Percentiles rank a stretch among this genome's conserved stretches.
Evolutionary conservation across 129 eudicot species (phyloP).

Genomic region (Logfia minima): DNA sequence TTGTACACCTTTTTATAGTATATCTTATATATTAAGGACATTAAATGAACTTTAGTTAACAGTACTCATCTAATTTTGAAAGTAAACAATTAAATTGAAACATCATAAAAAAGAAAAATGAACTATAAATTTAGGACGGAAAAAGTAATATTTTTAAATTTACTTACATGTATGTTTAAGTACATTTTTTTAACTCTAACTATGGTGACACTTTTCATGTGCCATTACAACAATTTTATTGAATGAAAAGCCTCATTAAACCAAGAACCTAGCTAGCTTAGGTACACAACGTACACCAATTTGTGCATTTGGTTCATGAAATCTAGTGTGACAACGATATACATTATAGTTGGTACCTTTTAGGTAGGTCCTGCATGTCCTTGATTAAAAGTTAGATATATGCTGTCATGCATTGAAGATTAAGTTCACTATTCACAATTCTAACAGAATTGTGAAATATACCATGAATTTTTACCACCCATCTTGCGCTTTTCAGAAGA

Average conservation of each 20-base stretch:
- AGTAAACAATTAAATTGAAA: too few species aligned
- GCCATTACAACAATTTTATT: too few species aligned
- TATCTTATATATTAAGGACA: too few species aligned
- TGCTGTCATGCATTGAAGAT: conserved; percentile 46
- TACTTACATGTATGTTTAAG: too few species aligned
- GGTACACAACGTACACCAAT: background rate
- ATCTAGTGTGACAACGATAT: conserved; percentile 31
- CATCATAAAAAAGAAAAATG: too few species aligned
- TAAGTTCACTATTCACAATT: conserved; percentile 18
- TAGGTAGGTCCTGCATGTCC: conserved; percentile 38
- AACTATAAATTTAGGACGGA: too few species aligned
- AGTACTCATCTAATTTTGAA: too few species aligned
- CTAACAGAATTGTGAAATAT: conserved; percentile 24
- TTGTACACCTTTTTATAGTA: too few species aligned
- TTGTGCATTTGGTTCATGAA: conserved; percentile 50
- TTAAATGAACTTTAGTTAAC: too few species aligned
- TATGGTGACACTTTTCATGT: too few species aligned
- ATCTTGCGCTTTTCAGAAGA: conserved; percentile 28
- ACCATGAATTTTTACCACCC: conserved; percentile 23
- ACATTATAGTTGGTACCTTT: conserved; percentile 41
- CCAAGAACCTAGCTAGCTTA: background rate
- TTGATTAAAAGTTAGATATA: conserved; percentile 28
- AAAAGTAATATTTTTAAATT: too few species aligned
- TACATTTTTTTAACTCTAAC: too few species aligned
- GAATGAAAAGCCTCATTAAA: background rate